Evolutionary conservation across 306 rosid genomes (phyloP).

Genomic region (Prunus padus): DNA sequence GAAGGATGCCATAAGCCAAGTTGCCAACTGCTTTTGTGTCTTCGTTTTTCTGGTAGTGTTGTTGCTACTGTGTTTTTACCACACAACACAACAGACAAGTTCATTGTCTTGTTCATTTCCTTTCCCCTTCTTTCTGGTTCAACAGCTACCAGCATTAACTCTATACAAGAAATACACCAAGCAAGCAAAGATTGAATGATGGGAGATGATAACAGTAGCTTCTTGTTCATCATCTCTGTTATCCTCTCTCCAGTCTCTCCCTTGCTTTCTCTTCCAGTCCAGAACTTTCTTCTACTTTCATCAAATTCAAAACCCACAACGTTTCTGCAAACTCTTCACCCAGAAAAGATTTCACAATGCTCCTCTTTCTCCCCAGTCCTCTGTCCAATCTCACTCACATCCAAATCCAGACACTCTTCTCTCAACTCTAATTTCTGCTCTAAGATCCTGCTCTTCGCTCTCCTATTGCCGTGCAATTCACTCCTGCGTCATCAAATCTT

Average conservation of each 20-base stretch:
- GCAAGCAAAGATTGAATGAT: constrained; percentile 12
- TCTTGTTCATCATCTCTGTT: constrained; percentile 7
- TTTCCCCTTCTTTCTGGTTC: too few species aligned
- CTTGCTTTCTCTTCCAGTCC: not conserved
- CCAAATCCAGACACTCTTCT: constrained; percentile 35
- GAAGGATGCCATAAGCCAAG: too few species aligned
- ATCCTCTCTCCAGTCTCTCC: not conserved
- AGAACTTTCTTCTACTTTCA: not conserved
- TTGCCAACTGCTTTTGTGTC: too few species aligned
- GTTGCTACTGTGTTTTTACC: too few species aligned
- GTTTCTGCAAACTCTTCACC: constrained; percentile 21
- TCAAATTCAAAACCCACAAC: constrained; percentile 7
- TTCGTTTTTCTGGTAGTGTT: too few species aligned
- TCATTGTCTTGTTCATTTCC: too few species aligned
- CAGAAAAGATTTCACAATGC: constrained; percentile 16
- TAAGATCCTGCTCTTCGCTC: constrained; percentile 47
- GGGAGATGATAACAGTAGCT: constrained; percentile 25
- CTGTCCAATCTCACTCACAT: not conserved
- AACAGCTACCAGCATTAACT: too few species aligned
- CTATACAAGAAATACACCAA: too few species aligned
- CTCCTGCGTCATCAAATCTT: constrained; percentile 60
- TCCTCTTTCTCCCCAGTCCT: constrained; percentile 11
- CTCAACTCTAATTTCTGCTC: constrained; percentile 41
- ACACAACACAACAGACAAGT: too few species aligned
- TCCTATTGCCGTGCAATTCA: constrained; percentile 53